Base-by-base conservation (phyloP, 2,329 filamentous ascomycete genomes). In the Aspergillus nomiae region DNA sequence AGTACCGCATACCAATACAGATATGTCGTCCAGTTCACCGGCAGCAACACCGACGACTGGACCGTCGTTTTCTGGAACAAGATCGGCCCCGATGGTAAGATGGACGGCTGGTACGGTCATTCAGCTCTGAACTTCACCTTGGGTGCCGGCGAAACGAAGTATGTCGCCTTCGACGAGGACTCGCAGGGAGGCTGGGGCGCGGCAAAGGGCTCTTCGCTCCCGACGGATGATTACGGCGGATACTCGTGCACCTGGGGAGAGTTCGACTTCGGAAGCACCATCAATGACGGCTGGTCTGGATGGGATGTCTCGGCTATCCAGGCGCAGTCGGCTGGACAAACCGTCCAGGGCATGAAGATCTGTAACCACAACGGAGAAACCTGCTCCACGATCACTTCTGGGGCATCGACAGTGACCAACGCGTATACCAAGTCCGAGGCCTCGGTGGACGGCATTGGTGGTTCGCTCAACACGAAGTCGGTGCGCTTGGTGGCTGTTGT, bases 21-120 rank as follows among this genome's bases (percentile, higher is more conserved):
- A 56, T 79, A 80, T 63, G 76, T 79, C 10, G 72, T 69, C 2
- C 65, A 73, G 53, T 69, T 80, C 61, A 69, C 56, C 11, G 76
- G 77, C 19, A 55, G 69, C 46, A 73, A 77, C 59, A 67, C 62
- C 4, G 62, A 75, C 28, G 61, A 71, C 28, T 78, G 74, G 74
- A 74, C 67, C 4, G 74, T 79, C 9, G 67, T 70, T 10, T 64
- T 80, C 67, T 80, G 78, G 78, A 80, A 80, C 69, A 80, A 79
- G 66, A 63, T 77, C 59, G 77, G 74, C 1, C 74, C 75, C 0
- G 70, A 74, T 43, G 71, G 70, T 9, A 70, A 72, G 45, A 65
- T 78, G 64, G 70, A 72, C 34, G 78, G 78, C 2, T 79, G 76
- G 73, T 80, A 77, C 62, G 73, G 74, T 0, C 63, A 75, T 58